These are phyloP conservation scores for Suhomyces kunorum DNA, from an alignment of 1,139 yeast species.

Conservation along the genomic window DNA sequence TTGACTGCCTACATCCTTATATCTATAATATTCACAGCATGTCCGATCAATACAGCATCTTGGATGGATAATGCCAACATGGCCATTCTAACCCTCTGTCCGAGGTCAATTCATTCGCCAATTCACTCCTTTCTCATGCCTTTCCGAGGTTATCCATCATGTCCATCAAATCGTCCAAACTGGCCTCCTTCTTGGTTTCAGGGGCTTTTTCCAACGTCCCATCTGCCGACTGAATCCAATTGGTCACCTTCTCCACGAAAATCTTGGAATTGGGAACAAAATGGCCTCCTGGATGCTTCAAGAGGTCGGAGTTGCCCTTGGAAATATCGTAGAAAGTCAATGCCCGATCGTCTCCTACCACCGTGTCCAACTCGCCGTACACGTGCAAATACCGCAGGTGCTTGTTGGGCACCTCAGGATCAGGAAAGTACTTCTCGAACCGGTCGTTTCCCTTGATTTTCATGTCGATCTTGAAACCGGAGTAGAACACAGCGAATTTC, in stretches of 20 bases:
- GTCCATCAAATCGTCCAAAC: slow-evolving; percentile 36
- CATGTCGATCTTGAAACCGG: slow-evolving; percentile 72
- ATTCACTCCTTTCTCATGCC: neutral
- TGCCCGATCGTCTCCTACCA: slow-evolving; percentile 75
- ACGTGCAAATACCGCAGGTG: slow-evolving; percentile 62
- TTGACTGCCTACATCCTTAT: too few species aligned
- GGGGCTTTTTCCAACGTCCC: slow-evolving; percentile 12
- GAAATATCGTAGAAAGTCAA: slow-evolving; percentile 58
- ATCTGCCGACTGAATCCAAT: slow-evolving; percentile 47
- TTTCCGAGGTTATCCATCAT: slow-evolving; percentile 38
- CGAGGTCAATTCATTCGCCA: neutral
- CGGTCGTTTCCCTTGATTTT: slow-evolving; percentile 31
- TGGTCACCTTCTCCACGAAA: slow-evolving; percentile 56
- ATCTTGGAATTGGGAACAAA: slow-evolving; percentile 76
- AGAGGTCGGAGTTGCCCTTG: slow-evolving; percentile 43
- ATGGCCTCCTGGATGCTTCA: slow-evolving; percentile 85
- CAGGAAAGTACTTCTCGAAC: slow-evolving; percentile 33
- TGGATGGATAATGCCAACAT: too few species aligned
- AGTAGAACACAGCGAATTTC: slow-evolving; percentile 71
- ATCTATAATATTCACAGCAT: too few species aligned
- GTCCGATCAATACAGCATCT: too few species aligned
- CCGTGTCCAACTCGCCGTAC: slow-evolving; percentile 84
- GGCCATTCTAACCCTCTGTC: neutral
- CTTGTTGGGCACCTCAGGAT: slow-evolving; percentile 12
- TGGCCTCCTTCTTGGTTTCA: slow-evolving; percentile 20